A percentile compares a stretch with the other conserved stretches of the same genome.
Conservation (phyloP, 1,284 basidiomycete genomes). For the Boletus semigastroideus region DNA sequence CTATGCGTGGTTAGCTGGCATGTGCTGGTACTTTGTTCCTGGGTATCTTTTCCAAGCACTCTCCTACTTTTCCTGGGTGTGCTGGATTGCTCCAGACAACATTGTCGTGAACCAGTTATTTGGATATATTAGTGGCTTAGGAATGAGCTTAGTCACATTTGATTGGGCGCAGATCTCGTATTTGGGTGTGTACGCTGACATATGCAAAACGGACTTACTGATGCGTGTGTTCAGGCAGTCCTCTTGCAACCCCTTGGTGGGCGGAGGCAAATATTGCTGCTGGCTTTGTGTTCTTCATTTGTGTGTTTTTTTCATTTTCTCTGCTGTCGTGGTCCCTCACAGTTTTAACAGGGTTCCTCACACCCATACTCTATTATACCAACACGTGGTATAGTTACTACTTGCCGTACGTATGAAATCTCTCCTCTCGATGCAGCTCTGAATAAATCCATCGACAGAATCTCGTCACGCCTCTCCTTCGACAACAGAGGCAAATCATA, state of each 20-base stretch:
- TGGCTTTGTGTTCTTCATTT: slow-evolving; percentile 79
- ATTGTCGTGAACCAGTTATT: slow-evolving; percentile 72
- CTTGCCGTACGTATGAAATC: slow-evolving; percentile 38
- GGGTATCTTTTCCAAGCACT: slow-evolving; percentile 75
- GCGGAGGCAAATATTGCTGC: slow-evolving; percentile 77
- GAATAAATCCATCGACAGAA: slow-evolving; percentile 23
- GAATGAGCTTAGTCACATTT: slow-evolving; percentile 67
- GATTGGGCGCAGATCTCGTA: slow-evolving; percentile 64
- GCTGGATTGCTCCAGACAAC: slow-evolving; percentile 79
- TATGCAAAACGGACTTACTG: background rate
- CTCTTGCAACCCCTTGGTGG: slow-evolving; percentile 72
- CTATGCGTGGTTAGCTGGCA: slow-evolving; percentile 54
- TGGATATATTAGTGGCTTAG: slow-evolving; percentile 73
- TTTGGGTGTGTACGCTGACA: slow-evolving; percentile 34
- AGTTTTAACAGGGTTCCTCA: slow-evolving; percentile 48
- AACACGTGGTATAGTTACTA: slow-evolving; percentile 65
- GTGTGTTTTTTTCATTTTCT: slow-evolving; percentile 24
- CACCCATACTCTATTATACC: slow-evolving; percentile 65
- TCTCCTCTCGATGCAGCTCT: background rate
- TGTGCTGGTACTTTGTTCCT: slow-evolving; percentile 68
- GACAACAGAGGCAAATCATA: slow-evolving; percentile 69
- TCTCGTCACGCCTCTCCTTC: slow-evolving; percentile 54
- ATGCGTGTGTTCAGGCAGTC: slow-evolving; percentile 36
- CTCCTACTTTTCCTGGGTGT: slow-evolving; percentile 66
- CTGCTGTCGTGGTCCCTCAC: background rate